These are phyloP conservation scores for Ophiocytium majus DNA, from an alignment of 352 stramenopile species.

Conservation along the genomic window DNA sequence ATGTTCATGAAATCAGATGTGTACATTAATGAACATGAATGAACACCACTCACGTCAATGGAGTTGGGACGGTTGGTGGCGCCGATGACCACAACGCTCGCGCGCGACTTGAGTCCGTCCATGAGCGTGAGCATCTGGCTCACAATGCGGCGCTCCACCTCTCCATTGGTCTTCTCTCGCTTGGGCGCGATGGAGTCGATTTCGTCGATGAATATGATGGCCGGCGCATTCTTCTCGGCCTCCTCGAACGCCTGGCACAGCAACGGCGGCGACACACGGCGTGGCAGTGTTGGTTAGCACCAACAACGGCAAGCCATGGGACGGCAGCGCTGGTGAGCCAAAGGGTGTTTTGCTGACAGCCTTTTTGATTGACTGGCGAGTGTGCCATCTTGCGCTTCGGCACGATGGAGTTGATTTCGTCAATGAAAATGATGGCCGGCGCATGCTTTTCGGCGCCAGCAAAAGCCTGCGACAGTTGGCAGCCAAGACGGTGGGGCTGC, in stretches of 20 bases:
- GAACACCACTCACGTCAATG: slow-evolving; percentile 72
- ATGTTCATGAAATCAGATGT: not conserved
- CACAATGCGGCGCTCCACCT: slow-evolving; percentile 97
- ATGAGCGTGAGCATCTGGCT: slow-evolving; percentile 97
- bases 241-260: slow-evolving; percentile 38
- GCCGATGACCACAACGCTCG: slow-evolving; percentile 94
- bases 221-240: slow-evolving; percentile 98
- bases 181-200: slow-evolving; percentile 98
- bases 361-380: too few species aligned
- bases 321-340: too few species aligned
- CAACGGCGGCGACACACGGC: too few species aligned
- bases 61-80: slow-evolving; percentile 97
- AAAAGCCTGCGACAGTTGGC: too few species aligned
- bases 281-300: too few species aligned
- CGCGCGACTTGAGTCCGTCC: slow-evolving; percentile 88
- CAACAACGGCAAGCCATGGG: too few species aligned
- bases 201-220: slow-evolving; percentile 99
- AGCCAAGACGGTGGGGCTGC: too few species aligned
- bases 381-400: too few species aligned
- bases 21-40: not conserved
- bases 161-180: slow-evolving; percentile 97
- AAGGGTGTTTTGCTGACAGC: too few species aligned
- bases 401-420: too few species aligned
- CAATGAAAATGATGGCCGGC: too few species aligned
- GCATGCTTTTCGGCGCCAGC: too few species aligned